Base-by-base conservation (phyloP, 2,329 filamentous ascomycete species). In the Diaporthe eres region DNA sequence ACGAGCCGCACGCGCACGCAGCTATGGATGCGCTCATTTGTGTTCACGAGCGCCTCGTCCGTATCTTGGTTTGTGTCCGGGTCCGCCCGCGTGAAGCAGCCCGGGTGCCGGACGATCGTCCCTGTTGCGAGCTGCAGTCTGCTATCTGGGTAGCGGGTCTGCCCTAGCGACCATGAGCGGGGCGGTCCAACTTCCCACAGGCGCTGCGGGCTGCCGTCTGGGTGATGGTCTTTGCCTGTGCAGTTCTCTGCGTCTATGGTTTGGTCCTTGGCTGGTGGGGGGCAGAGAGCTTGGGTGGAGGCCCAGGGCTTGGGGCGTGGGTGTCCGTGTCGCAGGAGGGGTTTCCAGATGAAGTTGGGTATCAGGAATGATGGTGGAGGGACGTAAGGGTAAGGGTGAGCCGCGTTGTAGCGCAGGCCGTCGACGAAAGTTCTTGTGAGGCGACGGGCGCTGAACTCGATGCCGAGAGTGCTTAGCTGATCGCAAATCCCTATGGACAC, bases 31-130 rank as follows among this genome's bases (percentile, higher is more conserved):
- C 84, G 79, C 78, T 87, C 85, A 74, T 81, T 80, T 0, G 85
- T 87, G 58, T 83, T 80, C 4, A 81, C 72, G 75, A 87, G 80
- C 8, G 83, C 83, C 71, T 84, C 79, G 15, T 78, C 75, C 0
- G 83, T 85, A 37, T 81, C 80, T n/a, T 79, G 73, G 71, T 86
- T 86, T 9, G 81, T 84, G 31, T 83, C 80, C 60, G 85, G 82
- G 78, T 86, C 82, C 12, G 84, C 80, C 28, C 85, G 80, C 39
- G 81, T 80, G 61, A 83, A 84, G 17, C 83, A 76, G 1, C 85
- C 85, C 4, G 85, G 85, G 15, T 78, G 78, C 19, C 83, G 81
- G 13, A 82, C 77, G 1, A 78, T 80, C 39, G 73, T 79, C 22
- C 82, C 82, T 2, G 79, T 80, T 28, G 80, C 72, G 17, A 80